Percentiles rank a stretch among this genome's conserved stretches.
Conservation (phyloP, 2,329 filamentous ascomycete species). For the Epicoccum nigrum region DNA sequence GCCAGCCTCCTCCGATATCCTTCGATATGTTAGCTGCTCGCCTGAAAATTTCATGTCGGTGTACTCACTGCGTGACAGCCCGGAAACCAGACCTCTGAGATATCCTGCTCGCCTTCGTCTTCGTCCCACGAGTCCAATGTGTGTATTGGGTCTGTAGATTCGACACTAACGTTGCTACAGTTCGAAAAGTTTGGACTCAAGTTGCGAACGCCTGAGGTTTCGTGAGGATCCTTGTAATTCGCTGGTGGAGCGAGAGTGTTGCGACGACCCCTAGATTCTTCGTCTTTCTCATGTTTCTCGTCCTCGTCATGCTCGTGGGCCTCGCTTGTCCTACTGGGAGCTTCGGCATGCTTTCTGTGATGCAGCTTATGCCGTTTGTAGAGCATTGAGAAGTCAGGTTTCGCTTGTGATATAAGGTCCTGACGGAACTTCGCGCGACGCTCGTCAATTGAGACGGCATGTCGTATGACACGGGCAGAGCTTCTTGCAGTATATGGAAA, state of each 20-base stretch:
- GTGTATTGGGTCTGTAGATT: slow-evolving; percentile 37
- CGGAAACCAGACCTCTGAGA: slow-evolving; percentile 81
- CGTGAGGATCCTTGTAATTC: slow-evolving; percentile 41
- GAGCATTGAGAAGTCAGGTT: slow-evolving; percentile 34
- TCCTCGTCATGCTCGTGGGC: slow-evolving; percentile 17
- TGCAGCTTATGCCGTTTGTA: slow-evolving; percentile 38
- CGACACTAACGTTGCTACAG: slow-evolving; percentile 36
- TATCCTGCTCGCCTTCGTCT: slow-evolving; percentile 66
- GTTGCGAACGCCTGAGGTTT: slow-evolving; percentile 42
- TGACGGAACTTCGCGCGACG: slow-evolving; percentile 74
- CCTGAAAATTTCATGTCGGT: not conserved
- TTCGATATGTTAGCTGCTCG: slow-evolving; percentile 2
- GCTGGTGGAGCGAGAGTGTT: slow-evolving; percentile 38
- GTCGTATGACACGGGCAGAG: slow-evolving; percentile 66
- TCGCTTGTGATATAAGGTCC: slow-evolving; percentile 64
- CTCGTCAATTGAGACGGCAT: slow-evolving; percentile 74
- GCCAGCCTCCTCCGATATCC: slow-evolving; percentile 80
- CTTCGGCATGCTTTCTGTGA: slow-evolving; percentile 12
- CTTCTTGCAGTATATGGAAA: slow-evolving; percentile 70
- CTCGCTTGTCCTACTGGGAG: slow-evolving; percentile 14
- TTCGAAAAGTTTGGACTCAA: slow-evolving; percentile 40
- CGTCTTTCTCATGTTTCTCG: slow-evolving; percentile 15
- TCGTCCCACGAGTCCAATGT: slow-evolving; percentile 33
- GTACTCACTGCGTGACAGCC: slow-evolving; percentile 68
- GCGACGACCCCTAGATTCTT: slow-evolving; percentile 26